Base-by-base conservation (phyloP, 495 filamentous ascomycete species). In the Aspergillus saccharolyticus region DNA sequence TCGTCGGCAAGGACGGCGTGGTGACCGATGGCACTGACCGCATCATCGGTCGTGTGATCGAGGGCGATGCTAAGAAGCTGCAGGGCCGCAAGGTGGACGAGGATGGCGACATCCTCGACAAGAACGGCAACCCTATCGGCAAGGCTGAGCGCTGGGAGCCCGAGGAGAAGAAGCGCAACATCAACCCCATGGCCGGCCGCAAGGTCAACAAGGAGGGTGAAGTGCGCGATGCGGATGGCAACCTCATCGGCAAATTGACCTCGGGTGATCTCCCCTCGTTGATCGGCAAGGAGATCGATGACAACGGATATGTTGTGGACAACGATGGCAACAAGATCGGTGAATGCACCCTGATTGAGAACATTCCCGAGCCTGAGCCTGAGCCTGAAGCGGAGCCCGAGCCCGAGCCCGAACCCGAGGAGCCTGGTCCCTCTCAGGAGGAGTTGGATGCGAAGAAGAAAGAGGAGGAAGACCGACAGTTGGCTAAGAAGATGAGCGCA, bases 291-390 rank as follows among this genome's bases (percentile, higher is more conserved):
- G 82, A 86, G 63, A 87, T 96, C 53, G 90, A 96, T 64, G 89
- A 92, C 57, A 88, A 93, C 57, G 90, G 89, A 42, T 89, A 90
- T 66, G 89, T 96, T 8, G 74, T 92, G 55, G 89, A 95, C 71
- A 81, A 83, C 58, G 90, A 95, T 64, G 89, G 88, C 62, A 89
- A 88, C 62, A 85, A 83, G 58, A 71, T 96, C 33, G 90, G 90
- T 20, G 89, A 94, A 65, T 87, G 85, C 66, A 88, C 89, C 10
- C 77, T 96, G 3, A 78, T 96, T 6, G 82, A 87, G 58, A 86
- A 94, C 65, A 83, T 96, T 18, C 80, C 79, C n/a, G 75, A 77
- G 25, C 22, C 22, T 3, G 59, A 61, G 54, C 48, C 50, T 42
- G 54, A 74, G 59, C 69, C 67, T 22, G 74, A 75, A n/a, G n/a